Percentiles rank a stretch among this genome's conserved stretches.
These are phyloP conservation scores for Porodaedalea pini DNA, from an alignment of 1,284 basidiomycete genomes.

Conservation along the genomic window DNA sequence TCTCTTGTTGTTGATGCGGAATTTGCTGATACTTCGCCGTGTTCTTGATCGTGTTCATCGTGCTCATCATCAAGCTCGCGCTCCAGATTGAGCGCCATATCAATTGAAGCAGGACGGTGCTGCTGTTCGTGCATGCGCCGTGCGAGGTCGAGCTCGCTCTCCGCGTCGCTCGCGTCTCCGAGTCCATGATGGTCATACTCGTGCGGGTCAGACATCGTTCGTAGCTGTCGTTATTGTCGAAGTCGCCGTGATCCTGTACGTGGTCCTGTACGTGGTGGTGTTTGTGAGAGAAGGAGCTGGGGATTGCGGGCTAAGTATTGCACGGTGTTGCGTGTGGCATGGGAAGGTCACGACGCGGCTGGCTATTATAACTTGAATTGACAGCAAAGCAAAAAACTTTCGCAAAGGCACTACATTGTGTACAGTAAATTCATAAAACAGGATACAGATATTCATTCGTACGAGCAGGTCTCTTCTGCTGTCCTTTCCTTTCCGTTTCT, in stretches of 20 bases:
- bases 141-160: constrained; percentile 10
- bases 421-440: constrained; percentile 10
- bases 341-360: not conserved
- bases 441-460: not conserved
- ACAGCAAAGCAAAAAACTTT: constrained; percentile 9
- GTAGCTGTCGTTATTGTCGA: constrained; percentile 1
- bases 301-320: not conserved
- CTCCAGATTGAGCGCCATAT: constrained; percentile 73
- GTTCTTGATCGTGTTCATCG: constrained; percentile 13
- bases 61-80: constrained; percentile 48
- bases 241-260: not conserved
- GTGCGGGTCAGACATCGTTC: no score
- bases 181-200: not conserved
- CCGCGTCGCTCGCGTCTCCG: not conserved
- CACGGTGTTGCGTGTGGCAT: not conserved
- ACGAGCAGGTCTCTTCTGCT: not conserved
- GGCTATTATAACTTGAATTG: not conserved
- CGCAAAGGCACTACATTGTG: not conserved
- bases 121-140: constrained; percentile 7
- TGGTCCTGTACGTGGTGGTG: not conserved
- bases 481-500: not conserved
- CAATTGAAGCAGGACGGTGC: constrained; percentile 61
- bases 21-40: not conserved
- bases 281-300: not conserved
- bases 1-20: not conserved